These are phyloP conservation scores for Trypanosoma vivax DNA, from an alignment of 208 protist species.

Conservation along the genomic window DNA sequence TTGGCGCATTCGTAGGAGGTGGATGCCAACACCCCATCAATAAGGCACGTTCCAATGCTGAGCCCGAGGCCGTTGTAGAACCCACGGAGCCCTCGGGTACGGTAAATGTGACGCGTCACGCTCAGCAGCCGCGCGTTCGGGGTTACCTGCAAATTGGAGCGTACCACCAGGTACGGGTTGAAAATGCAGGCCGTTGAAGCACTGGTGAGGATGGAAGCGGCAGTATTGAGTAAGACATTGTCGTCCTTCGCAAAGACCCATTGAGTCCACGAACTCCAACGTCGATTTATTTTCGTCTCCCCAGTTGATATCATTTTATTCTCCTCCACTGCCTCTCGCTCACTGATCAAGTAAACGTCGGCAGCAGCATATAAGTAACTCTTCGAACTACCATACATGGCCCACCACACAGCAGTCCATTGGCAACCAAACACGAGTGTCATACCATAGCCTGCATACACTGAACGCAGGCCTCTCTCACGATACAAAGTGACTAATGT, in stretches of 20 bases:
- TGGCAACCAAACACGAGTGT: conserved; percentile 73
- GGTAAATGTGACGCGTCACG: conserved; percentile 35
- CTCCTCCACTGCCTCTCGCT: not conserved
- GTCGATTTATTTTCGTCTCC: no score
- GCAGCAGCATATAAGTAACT: conserved; percentile 29
- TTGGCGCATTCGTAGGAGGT: conserved; percentile 85
- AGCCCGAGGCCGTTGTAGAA: conserved; percentile 72
- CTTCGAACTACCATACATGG: conserved; percentile 58
- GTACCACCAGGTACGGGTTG: conserved; percentile 80
- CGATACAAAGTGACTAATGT: conserved; percentile 38
- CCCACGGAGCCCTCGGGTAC: conserved; percentile 37
- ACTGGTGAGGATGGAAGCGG: conserved; percentile 57
- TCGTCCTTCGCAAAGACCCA: conserved; percentile 56
- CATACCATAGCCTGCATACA: conserved; percentile 76
- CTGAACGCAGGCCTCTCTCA: conserved; percentile 52
- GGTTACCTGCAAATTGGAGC: conserved; percentile 72
- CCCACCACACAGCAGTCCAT: conserved; percentile 84
- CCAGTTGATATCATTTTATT: no score
- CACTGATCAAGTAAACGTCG: conserved; percentile 18
- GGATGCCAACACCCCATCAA: conserved; percentile 71
- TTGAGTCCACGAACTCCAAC: conserved; percentile 10
- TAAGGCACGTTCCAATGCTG: conserved; percentile 56
- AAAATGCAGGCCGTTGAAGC: conserved; percentile 67
- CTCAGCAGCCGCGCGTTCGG: conserved; percentile 55
- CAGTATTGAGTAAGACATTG: conserved; percentile 60